phyloP scores from a whole-genome alignment of 1,284 basidiomycete species.

The Trichosporon faecale region DNA sequence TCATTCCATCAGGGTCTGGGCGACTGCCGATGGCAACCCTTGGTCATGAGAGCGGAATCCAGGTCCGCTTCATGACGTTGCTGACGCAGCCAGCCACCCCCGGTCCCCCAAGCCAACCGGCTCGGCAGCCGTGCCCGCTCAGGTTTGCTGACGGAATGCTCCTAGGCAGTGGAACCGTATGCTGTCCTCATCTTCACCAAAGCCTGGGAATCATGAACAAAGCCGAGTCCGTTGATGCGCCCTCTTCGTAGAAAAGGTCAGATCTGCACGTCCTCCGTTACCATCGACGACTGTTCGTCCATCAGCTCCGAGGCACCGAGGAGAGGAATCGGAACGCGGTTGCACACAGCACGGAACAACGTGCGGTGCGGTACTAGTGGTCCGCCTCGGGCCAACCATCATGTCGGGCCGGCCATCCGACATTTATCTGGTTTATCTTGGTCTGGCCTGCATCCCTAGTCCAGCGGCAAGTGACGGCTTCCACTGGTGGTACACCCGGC shows the following conservation, averaged over 20 bases:
- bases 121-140: background rate
- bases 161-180: background rate
- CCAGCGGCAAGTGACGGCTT: background rate
- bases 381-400: background rate
- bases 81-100: background rate
- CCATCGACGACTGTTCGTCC: too few species aligned
- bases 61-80: conserved; percentile 7
- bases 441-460: background rate
- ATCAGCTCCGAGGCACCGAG: too few species aligned
- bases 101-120: background rate
- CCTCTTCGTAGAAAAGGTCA: too few species aligned
- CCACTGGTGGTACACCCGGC: too few species aligned
- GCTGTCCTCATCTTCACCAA: background rate
- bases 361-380: background rate
- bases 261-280: too few species aligned
- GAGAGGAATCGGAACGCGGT: too few species aligned
- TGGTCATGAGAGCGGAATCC: background rate
- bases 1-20: background rate
- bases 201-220: background rate
- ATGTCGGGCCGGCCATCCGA: background rate
- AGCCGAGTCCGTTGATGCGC: too few species aligned
- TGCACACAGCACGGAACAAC: background rate
- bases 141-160: background rate
- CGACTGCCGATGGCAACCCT: background rate
- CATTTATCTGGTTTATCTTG: background rate